These are phyloP conservation scores for Candida coleopterorum DNA, from an alignment of 805 yeast genomes.

Conservation along the genomic window DNA sequence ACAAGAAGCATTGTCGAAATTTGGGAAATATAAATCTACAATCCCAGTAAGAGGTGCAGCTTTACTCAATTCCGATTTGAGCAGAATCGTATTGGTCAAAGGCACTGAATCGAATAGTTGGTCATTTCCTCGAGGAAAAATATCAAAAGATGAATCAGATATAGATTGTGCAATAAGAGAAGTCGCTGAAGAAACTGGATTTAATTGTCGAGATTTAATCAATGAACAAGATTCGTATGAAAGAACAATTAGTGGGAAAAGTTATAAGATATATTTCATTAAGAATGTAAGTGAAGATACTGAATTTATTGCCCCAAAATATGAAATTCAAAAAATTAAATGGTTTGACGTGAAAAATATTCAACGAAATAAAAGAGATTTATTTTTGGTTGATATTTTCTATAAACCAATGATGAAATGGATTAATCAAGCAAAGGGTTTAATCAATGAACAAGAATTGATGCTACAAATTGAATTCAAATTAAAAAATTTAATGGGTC, in stretches of 20 bases:
- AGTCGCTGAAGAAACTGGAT: conserved; percentile 90
- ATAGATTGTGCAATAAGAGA: conserved; percentile 88
- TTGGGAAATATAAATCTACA: conserved; percentile 78
- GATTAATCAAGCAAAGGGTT: conserved; percentile 49
- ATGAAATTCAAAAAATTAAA: conserved; percentile 78
- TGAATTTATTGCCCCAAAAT: conserved; percentile 78
- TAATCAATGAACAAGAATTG: conserved; percentile 51
- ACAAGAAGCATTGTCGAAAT: conserved; percentile 69
- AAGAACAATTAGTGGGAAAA: conserved; percentile 76
- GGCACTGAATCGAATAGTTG: conserved; percentile 78
- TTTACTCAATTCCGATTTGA: conserved; percentile 63
- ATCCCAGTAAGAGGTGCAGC: conserved; percentile 98
- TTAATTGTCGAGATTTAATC: conserved; percentile 66
- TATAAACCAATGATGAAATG: conserved; percentile 50
- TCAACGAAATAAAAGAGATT: conserved; percentile 33
- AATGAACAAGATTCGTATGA: conserved; percentile 73
- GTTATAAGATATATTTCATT: conserved; percentile 75
- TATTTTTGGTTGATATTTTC: conserved; percentile 45
- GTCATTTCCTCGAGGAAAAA: conserved; percentile 97
- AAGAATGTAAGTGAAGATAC: conserved; percentile 73
- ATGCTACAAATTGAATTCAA: conserved; percentile 60
- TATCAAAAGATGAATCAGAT: conserved; percentile 88
- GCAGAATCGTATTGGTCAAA: conserved; percentile 72
- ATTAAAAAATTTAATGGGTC: conserved; percentile 61
- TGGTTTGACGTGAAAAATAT: conserved; percentile 62